Evolutionary conservation across 257 asterid genomes (phyloP).

Genomic region (Solanum phureja): DNA sequence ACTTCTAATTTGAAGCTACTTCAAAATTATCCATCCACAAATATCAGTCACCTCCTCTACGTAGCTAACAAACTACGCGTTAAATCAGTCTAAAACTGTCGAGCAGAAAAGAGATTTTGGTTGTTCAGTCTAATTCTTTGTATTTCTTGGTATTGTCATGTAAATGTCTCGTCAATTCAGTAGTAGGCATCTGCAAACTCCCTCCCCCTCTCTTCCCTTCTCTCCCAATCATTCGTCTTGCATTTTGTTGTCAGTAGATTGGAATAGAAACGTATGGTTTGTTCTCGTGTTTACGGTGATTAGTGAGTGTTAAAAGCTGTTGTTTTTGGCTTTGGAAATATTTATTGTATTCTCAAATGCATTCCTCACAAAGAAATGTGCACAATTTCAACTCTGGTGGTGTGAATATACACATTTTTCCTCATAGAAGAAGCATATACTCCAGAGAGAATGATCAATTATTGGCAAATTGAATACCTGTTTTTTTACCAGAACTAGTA

Average conservation of each 20-base stretch:
- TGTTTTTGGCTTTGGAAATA: not conserved
- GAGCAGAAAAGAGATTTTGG: not conserved
- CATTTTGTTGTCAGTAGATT: not conserved
- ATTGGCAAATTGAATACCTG: not conserved
- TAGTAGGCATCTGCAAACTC: not conserved
- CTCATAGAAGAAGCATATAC: not conserved
- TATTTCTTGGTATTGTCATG: not conserved
- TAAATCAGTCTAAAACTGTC: slow-evolving; percentile 12
- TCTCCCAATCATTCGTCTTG: not conserved
- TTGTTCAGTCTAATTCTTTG: not conserved
- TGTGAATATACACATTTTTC: not conserved
- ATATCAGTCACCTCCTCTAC: slow-evolving; percentile 84
- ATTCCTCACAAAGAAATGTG: not conserved
- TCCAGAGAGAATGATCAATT: not conserved
- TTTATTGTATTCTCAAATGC: not conserved
- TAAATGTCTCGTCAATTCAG: not conserved
- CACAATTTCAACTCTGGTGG: not conserved
- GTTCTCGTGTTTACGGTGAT: not conserved
- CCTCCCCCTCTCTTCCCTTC: not conserved
- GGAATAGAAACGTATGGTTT: not conserved
- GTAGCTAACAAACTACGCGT: slow-evolving; percentile 77
- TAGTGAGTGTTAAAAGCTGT: not conserved
- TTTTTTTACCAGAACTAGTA: not conserved
- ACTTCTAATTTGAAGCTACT: slow-evolving; percentile 84
- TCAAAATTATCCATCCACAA: slow-evolving; percentile 77